Percentiles rank a stretch among this genome's conserved stretches.
Evolutionary conservation across 495 filamentous ascomycete genomes (phyloP).

Genomic region (Clavariopsis aquatica): DNA sequence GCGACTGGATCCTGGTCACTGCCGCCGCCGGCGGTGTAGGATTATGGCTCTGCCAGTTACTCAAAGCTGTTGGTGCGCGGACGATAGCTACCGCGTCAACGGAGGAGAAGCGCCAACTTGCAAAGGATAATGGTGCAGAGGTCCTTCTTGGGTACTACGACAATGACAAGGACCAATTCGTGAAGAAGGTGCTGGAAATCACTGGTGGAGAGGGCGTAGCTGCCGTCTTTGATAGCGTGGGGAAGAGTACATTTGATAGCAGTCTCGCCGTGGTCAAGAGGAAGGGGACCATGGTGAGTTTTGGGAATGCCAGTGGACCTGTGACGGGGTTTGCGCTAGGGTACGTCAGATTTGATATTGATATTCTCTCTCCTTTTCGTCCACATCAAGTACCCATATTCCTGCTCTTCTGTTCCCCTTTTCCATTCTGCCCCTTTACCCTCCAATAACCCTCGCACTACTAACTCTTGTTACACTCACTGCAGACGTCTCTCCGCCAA

Average conservation of each 20-base stretch:
- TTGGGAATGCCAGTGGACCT: conserved; percentile 85
- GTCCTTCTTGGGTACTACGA: conserved; percentile 70
- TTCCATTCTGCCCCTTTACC: background rate
- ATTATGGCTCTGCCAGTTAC: conserved; percentile 71
- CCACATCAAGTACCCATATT: too few relatives aligned
- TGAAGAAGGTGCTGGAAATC: conserved; percentile 42
- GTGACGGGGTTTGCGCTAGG: conserved; percentile 73
- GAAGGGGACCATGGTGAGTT: conserved; percentile 82
- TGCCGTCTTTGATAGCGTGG: conserved; percentile 88
- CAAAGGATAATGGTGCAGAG: conserved; percentile 78
- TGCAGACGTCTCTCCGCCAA: conserved; percentile 64
- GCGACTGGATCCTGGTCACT: conserved; percentile 84
- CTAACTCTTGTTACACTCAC: background rate
- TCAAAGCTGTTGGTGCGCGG: conserved; percentile 70
- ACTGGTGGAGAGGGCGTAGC: conserved; percentile 60
- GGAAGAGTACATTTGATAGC: conserved; percentile 81
- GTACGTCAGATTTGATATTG: too few relatives aligned
- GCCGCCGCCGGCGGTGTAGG: conserved; percentile 92
- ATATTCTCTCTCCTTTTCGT: too few relatives aligned
- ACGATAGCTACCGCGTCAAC: conserved; percentile 83
- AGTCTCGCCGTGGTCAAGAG: conserved; percentile 74
- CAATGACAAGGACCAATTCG: conserved; percentile 50
- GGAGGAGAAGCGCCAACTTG: conserved; percentile 69
- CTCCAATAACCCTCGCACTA: too few relatives aligned
- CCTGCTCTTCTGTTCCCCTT: background rate